phyloP scores from a whole-genome alignment of 2,329 filamentous ascomycete genomes.

The Fusarium buharicum region DNA sequence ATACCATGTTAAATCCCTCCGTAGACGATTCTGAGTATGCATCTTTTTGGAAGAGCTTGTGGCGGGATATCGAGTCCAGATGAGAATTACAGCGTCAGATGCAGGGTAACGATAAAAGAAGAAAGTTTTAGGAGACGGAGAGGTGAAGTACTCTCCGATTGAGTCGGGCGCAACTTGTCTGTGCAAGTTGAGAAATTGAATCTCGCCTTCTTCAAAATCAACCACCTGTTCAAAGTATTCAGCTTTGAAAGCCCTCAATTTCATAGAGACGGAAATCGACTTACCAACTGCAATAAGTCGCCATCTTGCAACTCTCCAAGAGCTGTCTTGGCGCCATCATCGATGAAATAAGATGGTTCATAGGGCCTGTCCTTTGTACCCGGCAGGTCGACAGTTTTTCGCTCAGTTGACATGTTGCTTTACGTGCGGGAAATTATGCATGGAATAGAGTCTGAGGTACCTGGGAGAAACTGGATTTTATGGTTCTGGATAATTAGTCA shows the following conservation, averaged over 20 bases:
- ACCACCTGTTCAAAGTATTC: not conserved
- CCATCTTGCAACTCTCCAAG: conserved; percentile 9
- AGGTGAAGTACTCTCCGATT: not conserved
- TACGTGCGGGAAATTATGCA: not conserved
- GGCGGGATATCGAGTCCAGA: conserved; percentile 18
- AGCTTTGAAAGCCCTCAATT: not conserved
- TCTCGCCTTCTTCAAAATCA: not conserved
- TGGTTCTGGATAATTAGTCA: no score
- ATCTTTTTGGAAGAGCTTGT: conserved; percentile 7
- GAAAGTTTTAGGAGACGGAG: not conserved
- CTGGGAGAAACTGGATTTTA: no score
- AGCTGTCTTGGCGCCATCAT: not conserved
- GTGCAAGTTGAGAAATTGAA: conserved; percentile 1
- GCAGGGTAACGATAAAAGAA: conserved; percentile 11
- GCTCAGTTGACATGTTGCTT: not conserved
- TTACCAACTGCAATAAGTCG: conserved; percentile 22
- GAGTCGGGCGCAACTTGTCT: not conserved
- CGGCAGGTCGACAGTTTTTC: not conserved
- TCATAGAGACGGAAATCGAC: not conserved
- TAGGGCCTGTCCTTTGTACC: not conserved
- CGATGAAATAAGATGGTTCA: not conserved
- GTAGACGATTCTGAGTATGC: conserved; percentile 7
- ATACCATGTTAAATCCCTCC: conserved; percentile 8
- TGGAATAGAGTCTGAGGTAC: no score
- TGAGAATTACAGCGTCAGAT: conserved; percentile 12